phyloP scores from a whole-genome alignment of 192 early-diverging fungal genomes.

The Coemansia sp. region DNA sequence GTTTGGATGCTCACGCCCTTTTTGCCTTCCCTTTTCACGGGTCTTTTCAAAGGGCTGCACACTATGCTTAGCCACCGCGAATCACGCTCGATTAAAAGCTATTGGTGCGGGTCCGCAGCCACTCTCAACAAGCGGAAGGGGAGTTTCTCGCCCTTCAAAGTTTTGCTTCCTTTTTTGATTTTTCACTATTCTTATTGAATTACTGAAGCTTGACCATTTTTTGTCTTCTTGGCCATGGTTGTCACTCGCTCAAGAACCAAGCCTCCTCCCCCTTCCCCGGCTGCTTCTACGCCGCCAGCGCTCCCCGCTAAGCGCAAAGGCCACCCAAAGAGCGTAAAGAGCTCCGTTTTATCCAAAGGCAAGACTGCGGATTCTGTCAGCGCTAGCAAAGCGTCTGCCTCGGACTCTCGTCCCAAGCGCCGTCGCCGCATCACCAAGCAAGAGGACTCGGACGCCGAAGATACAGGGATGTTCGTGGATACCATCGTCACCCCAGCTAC shows the following conservation, averaged over 20 bases:
- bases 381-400: background rate
- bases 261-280: background rate
- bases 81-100: no score
- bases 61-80: no score
- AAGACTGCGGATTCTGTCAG: background rate
- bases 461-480: background rate
- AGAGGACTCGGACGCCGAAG: background rate
- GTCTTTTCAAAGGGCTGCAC: no score
- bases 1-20: no score
- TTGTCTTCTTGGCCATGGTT: background rate
- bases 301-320: background rate
- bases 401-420: background rate
- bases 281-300: background rate
- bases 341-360: background rate
- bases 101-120: no score
- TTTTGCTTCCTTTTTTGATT: no score
- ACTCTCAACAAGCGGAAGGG: background rate
- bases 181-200: background rate
- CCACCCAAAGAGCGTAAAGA: background rate
- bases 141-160: background rate
- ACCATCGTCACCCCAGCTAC: background rate
- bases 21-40: no score
- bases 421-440: background rate
- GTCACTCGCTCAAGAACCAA: slow-evolving; percentile 7
- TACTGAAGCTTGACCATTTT: background rate